Base-by-base conservation (phyloP, 176 grass and related monocot genomes). In the Aegilops bicornis region DNA sequence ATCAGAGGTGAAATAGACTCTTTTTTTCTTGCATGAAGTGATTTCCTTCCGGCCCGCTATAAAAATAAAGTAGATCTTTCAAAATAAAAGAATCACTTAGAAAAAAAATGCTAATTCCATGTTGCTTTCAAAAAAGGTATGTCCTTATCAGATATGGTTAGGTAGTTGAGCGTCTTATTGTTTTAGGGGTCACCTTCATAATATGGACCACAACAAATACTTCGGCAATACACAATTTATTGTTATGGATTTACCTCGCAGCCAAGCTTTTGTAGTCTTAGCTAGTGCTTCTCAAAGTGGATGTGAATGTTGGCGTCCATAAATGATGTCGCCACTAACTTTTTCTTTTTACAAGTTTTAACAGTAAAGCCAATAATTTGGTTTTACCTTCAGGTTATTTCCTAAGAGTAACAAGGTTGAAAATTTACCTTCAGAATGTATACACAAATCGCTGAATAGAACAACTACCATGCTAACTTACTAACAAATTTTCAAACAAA, bases 381-480 rank as follows among this genome's bases (percentile, higher is more conserved):
- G 12, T 78, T 5, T 37, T 78, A 85, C 60, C 73, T 8, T 66
- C 83, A 67, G 7, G 63, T 15, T 82, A 17, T 48, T 76, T 52
- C 25, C 48, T 50, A 19, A 52, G 13, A 31, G 48, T 30, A 52
- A 0, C 24, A 76, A 24, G 73, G 73, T 76, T 17, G 43, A 31
- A 9, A 48, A 31, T 50, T 76, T 45, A 52, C 73, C 43, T 76
- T 52, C 14, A 20, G 16, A n/a, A 52, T 84, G 7, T 16, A 12
- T 47, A 60, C 30, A 33, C 0, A 5, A 54, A 54, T 48, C 35
- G 20, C 8, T 59, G 19, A 77, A 85, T 58, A 56, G 66, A 73
- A 24, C 17, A 39, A 52, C 43, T 76, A 30, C 42, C 71, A 4
- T 29, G 20, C 79, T 68, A 77, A 35, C 42, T 17, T 10, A 5